These are phyloP conservation scores for Lipomyces sp. DNA, from an alignment of 805 yeast genomes.

Conservation along the genomic window DNA sequence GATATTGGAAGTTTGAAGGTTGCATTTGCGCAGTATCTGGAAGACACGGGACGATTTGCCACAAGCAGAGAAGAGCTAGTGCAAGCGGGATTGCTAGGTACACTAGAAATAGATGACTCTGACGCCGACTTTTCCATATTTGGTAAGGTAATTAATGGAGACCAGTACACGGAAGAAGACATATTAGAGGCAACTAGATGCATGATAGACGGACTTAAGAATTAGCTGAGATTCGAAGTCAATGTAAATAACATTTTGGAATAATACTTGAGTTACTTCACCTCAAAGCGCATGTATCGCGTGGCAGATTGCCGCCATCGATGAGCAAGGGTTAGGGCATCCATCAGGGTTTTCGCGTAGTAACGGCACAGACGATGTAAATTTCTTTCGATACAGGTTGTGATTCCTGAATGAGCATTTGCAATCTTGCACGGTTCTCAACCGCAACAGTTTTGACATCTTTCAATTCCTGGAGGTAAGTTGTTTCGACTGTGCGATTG, in stretches of 20 bases:
- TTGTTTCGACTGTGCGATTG: background rate
- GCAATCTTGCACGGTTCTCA: constrained; percentile 8
- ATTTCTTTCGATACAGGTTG: background rate
- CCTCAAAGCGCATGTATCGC: no score
- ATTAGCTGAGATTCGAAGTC: background rate
- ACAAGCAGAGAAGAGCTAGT: constrained; percentile 24
- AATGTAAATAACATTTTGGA: background rate
- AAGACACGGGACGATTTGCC: constrained; percentile 25
- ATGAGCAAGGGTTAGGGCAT: background rate
- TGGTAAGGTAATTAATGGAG: constrained; percentile 27
- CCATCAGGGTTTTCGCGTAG: background rate
- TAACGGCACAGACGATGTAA: background rate
- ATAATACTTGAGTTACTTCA: no score
- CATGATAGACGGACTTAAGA: background rate
- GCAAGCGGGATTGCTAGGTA: constrained; percentile 13
- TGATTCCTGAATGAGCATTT: background rate
- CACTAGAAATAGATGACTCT: constrained; percentile 19
- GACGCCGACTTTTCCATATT: constrained; percentile 18
- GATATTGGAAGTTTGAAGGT: constrained; percentile 27
- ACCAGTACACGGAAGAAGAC: constrained; percentile 29
- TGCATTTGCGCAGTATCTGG: constrained; percentile 26
- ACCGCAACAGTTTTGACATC: background rate
- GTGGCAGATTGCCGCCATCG: background rate
- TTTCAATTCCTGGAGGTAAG: background rate
- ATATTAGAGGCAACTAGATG: constrained; percentile 16